A percentile compares a stretch with the other conserved stretches of the same genome.
These are phyloP conservation scores for Globisporangium uncinulatum DNA, from an alignment of 352 stramenopile species.

Conservation along the genomic window DNA sequence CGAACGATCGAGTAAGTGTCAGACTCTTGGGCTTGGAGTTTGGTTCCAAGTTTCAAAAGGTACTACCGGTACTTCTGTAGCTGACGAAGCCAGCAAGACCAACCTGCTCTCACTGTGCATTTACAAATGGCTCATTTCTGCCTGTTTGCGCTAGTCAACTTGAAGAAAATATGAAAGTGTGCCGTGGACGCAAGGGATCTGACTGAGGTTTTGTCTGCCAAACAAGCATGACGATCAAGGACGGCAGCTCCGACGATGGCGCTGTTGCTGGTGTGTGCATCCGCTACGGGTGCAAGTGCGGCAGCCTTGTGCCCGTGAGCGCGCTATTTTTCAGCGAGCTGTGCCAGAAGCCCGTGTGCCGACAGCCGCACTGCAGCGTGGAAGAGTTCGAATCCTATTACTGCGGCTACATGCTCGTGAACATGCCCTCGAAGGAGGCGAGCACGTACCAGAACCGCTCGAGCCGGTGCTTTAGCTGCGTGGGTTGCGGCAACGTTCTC, in stretches of 20 bases:
- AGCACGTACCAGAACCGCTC: slow-evolving; percentile 86
- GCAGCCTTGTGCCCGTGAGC: slow-evolving; percentile 45
- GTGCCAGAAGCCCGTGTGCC: slow-evolving; percentile 71
- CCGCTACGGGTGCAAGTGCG: slow-evolving; percentile 73
- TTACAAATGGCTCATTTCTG: too few species aligned
- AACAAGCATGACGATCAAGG: slow-evolving; percentile 1
- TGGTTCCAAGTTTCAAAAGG: too few species aligned
- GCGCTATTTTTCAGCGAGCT: slow-evolving; percentile 75
- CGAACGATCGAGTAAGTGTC: not conserved
- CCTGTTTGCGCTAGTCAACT: too few species aligned
- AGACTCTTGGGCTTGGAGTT: not conserved
- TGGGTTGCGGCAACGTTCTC: slow-evolving; percentile 51
- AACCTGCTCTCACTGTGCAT: too few species aligned
- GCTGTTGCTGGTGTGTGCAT: slow-evolving; percentile 33
- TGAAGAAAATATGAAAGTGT: too few species aligned
- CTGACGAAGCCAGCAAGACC: too few species aligned
- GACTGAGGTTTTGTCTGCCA: not conserved
- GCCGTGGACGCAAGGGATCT: not conserved
- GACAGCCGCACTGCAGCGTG: slow-evolving; percentile 56
- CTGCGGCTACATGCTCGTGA: slow-evolving; percentile 78
- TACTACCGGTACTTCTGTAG: too few species aligned
- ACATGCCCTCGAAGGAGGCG: slow-evolving; percentile 84
- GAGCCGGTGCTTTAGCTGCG: slow-evolving; percentile 78
- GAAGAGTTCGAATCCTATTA: slow-evolving; percentile 89
- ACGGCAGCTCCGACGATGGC: slow-evolving; percentile 8